Evolutionary conservation across 805 yeast species (phyloP), one percentile per base, ranked within the genome.

Genomic region (Candida manassasensis): DNA sequence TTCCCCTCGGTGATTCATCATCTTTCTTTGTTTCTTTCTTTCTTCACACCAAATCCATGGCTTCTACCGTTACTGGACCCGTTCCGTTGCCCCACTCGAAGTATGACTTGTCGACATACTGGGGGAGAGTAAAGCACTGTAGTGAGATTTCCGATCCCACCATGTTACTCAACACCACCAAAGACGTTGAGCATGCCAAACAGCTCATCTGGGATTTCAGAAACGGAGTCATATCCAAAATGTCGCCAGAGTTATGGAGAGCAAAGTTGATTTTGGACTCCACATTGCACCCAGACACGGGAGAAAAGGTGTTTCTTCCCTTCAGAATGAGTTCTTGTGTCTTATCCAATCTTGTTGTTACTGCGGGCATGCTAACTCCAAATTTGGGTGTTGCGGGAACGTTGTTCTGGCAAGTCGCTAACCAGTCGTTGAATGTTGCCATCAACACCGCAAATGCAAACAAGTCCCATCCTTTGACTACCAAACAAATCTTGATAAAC

Each of bases 251-350:
- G 36, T 69, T 90, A 39, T 93, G 98, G 98, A 66, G 73, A 28
- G 93, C 95, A 7, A 90, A 90, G 63, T 77, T 77, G 56, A 69
- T 85, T 21, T 70, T 93, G 49, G 97, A 93, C 60, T 87, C 96
- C 2, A 81, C 96, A 1, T 77, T 88, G 27, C 98, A 93, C 59
- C 98, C 98, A 34, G 98, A 93, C 56, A 90, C 94, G 4, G 96
- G 97, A 1, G 93, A 87, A 50, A 84, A 95, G 1, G 96, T 93
- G 9, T 55, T 85, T 19, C 67, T 93, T 36, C 99, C 99, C 3
- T 93, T 93, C 63, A 76, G 99, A 62, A 93, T 93, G 99, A 87
- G 96, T 16, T 82, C 90, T 21, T 87, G 93, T 65, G 99, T 93
- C 12, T 67, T 93, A 36, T 86, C 96, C 8, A 93, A 93, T 59